These are phyloP conservation scores for Cytospora piceae DNA, from an alignment of 2,329 filamentous ascomycete genomes.

Conservation along the genomic window DNA sequence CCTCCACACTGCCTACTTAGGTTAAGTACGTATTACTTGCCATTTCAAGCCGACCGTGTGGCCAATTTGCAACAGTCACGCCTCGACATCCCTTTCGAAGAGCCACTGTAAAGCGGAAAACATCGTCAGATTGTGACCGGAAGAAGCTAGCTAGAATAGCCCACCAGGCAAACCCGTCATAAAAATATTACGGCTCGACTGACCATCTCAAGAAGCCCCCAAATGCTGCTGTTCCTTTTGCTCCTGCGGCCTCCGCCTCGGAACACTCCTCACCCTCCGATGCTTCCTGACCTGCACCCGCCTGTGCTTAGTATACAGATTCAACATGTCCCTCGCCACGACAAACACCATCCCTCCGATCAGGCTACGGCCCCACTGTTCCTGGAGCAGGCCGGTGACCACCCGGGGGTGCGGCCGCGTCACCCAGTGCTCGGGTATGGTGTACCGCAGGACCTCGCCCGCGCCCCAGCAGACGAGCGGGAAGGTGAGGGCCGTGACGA, in stretches of 20 bases:
- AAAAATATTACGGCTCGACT: too few species aligned
- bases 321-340: slow-evolving; percentile 72
- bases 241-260: slow-evolving; percentile 21
- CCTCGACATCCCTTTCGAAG: not conserved
- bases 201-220: not conserved
- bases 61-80: too few species aligned
- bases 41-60: too few species aligned
- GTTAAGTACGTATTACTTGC: not conserved
- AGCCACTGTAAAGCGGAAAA: not conserved
- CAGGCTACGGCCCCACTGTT: slow-evolving; percentile 86
- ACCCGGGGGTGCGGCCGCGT: slow-evolving; percentile 46
- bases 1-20: too few species aligned
- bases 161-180: too few species aligned
- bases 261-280: slow-evolving; percentile 57
- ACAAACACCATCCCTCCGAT: slow-evolving; percentile 89
- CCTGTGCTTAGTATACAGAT: slow-evolving; percentile 66
- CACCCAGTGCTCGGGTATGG: slow-evolving; percentile 72
- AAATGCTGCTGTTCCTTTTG: slow-evolving; percentile 10
- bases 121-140: not conserved
- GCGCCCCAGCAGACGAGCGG: slow-evolving; percentile 79
- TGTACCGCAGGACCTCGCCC: slow-evolving; percentile 72
- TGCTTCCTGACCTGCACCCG: slow-evolving; percentile 59
- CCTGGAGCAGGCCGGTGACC: slow-evolving; percentile 70
- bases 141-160: not conserved
- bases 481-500: slow-evolving; percentile 68